These are phyloP conservation scores for Talaromyces islandicus DNA, from an alignment of 2,329 filamentous ascomycete species.

Conservation along the genomic window DNA sequence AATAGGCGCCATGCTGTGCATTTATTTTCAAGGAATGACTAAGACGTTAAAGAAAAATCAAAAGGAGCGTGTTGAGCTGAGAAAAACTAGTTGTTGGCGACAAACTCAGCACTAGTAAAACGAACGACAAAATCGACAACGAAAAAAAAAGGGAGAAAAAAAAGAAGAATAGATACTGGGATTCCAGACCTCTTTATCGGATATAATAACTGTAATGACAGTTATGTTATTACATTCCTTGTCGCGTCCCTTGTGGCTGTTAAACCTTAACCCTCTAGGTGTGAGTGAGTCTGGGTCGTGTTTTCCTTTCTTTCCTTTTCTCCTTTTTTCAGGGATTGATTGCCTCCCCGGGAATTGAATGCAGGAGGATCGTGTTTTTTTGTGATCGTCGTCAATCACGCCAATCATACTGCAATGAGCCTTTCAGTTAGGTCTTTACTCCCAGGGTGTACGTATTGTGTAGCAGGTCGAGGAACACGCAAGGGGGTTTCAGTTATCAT, in stretches of 20 bases:
- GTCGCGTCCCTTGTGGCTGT: not conserved
- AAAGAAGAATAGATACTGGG: not conserved
- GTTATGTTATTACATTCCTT: not conserved
- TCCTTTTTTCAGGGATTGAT: not conserved
- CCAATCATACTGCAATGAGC: not conserved
- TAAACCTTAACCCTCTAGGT: not conserved
- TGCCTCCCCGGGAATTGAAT: not conserved
- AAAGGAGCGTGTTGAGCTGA: constrained; percentile 8
- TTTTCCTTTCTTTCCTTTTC: too few species aligned
- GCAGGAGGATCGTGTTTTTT: not conserved
- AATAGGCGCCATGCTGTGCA: constrained; percentile 8
- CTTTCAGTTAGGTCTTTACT: not conserved
- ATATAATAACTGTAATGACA: too few species aligned
- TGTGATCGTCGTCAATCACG: not conserved
- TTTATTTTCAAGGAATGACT: not conserved
- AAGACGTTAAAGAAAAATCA: not conserved
- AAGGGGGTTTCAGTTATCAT: not conserved
- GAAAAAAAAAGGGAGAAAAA: not conserved
- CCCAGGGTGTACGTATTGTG: not conserved
- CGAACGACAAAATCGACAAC: not conserved
- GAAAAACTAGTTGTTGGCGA: constrained; percentile 3
- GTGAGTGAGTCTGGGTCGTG: not conserved
- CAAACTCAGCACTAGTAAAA: not conserved
- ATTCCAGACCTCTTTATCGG: not conserved
- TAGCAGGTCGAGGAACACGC: not conserved